These are phyloP conservation scores for Candida manassasensis DNA, from an alignment of 805 yeast species.

Conservation along the genomic window DNA sequence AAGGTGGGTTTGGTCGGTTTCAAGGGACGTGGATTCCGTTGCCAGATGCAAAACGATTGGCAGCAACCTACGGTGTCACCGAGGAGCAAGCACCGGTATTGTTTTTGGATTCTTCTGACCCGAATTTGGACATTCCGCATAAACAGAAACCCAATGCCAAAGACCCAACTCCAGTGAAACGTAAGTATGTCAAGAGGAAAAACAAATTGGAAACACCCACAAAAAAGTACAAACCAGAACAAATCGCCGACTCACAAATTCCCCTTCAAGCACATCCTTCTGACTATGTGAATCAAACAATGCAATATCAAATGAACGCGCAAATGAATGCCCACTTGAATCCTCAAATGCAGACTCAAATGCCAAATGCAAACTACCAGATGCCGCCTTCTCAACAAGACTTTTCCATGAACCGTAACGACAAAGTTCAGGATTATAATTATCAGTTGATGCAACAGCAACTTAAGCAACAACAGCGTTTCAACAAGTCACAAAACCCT, in stretches of 20 bases:
- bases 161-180: conserved; percentile 39
- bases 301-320: conserved; percentile 38
- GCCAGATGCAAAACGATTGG: conserved; percentile 54
- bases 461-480: conserved; percentile 5
- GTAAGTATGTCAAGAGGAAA: conserved; percentile 53
- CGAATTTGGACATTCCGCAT: conserved; percentile 30
- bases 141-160: conserved; percentile 30
- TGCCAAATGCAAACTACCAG: conserved; percentile 30
- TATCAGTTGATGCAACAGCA: conserved; percentile 4
- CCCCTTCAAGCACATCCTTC: not conserved
- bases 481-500: conserved; percentile 5
- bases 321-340: conserved; percentile 53
- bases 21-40: conserved; percentile 97
- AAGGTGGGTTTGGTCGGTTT: conserved; percentile 95
- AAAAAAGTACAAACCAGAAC: conserved; percentile 39
- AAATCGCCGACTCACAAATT: conserved; percentile 26
- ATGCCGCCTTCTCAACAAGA: conserved; percentile 2
- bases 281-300: conserved; percentile 15
- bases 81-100: conserved; percentile 40
- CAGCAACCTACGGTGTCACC: conserved; percentile 35
- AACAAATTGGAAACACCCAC: conserved; percentile 47
- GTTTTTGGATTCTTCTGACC: conserved; percentile 33
- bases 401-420: not conserved
- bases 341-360: conserved; percentile 39
- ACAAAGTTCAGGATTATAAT: conserved; percentile 3